Evolutionary conservation across 768 basidiomycete genomes (phyloP), one percentile per base, ranked within the genome.

Genomic region (Infundibulicybe gibba): DNA sequence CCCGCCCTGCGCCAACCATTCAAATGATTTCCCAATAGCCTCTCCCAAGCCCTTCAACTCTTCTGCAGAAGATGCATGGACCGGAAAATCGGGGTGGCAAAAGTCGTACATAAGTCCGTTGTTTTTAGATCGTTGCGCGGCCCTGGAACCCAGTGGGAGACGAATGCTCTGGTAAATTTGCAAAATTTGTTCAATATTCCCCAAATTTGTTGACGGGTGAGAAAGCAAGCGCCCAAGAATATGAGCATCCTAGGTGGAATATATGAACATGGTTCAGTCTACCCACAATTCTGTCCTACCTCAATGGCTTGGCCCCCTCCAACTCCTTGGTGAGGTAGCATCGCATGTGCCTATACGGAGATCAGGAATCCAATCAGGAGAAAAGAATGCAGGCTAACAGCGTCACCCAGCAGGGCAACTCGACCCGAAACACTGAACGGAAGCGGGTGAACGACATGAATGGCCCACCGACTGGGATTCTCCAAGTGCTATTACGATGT

Each of bases 401-500:
- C 2, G n/a, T 14, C 12, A 2, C 35, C 11, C 17, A 49, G 2
- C 16, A 47, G 30, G 32, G 40, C 54, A 16, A 57, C 48, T 14
- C 13, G 42, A 0, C 54, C 54, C 4, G 43, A 45, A 19, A 55
- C 49, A 13, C 3, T 40, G 12, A 55, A 49, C 2, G 70, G 70
- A 3, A 78, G 51, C 5, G 60, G 52, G 5, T 59, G 56, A 13
- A 76, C 58, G 12, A 60, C 54, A 49, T 71, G 66, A 10, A 77
- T 59, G 1, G 67, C 70, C 70, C 74, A 76, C 39, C 62, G 56
- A 19, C 55, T 64, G 2, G 63, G 59, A 8, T 45, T 55, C 19
- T 60, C 58, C 1, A 61, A 49, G 34, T 54, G 55, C 67, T 67
- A 15, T 13, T 2, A 45, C 16, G 16, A 25, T 25, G 25, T 25